Conservation (phyloP, 108 stramenopile species). For the Cyclotella baltica region DNA sequence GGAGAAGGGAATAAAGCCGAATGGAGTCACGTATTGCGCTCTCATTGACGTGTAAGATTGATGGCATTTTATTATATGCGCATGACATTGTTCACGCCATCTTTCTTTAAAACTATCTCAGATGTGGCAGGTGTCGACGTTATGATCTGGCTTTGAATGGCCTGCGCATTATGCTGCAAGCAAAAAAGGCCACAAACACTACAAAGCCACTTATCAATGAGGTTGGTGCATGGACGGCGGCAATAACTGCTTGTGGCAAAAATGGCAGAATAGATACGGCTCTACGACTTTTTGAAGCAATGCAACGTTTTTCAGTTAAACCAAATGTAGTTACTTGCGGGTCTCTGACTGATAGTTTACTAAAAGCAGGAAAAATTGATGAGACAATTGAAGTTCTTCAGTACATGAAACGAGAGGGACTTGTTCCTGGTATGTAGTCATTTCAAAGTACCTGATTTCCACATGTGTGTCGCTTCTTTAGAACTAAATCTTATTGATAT, state of each 20-base stretch:
- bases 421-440: conserved; percentile 55
- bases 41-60: conserved; percentile 74
- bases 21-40: conserved; percentile 88
- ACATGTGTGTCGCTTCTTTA: not conserved
- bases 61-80: not conserved
- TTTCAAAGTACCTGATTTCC: too few species aligned
- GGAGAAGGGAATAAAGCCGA: conserved; percentile 65
- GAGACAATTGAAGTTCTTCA: conserved; percentile 78
- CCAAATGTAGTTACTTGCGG: conserved; percentile 88
- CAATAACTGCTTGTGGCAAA: conserved; percentile 91
- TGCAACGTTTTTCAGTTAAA: conserved; percentile 75
- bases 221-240: conserved; percentile 78
- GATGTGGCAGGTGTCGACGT: conserved; percentile 73
- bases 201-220: conserved; percentile 55
- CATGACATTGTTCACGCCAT: not conserved
- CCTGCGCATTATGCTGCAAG: conserved; percentile 72
- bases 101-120: not conserved
- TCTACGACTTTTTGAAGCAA: conserved; percentile 67
- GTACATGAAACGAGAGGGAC: conserved; percentile 80
- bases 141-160: conserved; percentile 84
- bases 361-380: conserved; percentile 60
- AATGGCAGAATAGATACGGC: conserved; percentile 79
- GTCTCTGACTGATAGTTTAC: conserved; percentile 71
- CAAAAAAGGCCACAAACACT: conserved; percentile 46
- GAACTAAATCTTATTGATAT: not conserved